These are phyloP conservation scores for Colletotrichum spaethianum DNA, from an alignment of 2,329 filamentous ascomycete genomes.

Conservation along the genomic window DNA sequence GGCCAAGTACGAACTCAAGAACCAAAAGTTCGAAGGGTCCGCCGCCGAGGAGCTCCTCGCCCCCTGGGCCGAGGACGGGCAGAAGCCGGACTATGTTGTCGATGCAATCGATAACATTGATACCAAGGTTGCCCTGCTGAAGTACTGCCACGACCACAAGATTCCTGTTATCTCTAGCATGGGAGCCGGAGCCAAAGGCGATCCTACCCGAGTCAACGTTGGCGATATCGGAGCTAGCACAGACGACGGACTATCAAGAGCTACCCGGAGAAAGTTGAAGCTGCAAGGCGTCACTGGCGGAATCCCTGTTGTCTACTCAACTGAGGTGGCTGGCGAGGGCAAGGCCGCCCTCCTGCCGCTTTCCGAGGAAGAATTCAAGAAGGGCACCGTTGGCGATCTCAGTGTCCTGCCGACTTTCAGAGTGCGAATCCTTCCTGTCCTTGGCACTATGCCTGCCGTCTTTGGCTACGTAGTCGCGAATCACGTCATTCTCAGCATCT, in stretches of 20 bases:
- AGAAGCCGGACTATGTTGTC: constrained; percentile 87
- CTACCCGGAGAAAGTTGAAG: constrained; percentile 85
- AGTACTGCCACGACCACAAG: constrained; percentile 85
- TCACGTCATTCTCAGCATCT: constrained; percentile 87
- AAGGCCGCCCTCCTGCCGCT: constrained; percentile 92
- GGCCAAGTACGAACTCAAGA: constrained; percentile 88
- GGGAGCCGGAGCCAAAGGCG: constrained; percentile 95
- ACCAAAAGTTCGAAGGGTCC: constrained; percentile 83
- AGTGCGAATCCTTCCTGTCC: constrained; percentile 92
- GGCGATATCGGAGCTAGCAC: constrained; percentile 91
- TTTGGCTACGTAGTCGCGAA: constrained; percentile 95
- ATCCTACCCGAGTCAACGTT: constrained; percentile 86
- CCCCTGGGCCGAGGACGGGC: constrained; percentile 72
- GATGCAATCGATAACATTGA: constrained; percentile 99
- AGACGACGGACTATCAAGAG: constrained; percentile 89
- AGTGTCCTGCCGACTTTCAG: constrained; percentile 93
- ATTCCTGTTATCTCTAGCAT: constrained; percentile 93
- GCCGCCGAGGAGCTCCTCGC: constrained; percentile 78
- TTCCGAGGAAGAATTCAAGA: constrained; percentile 87
- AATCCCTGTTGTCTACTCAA: constrained; percentile 93
- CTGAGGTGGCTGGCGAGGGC: constrained; percentile 89
- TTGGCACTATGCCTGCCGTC: constrained; percentile 97
- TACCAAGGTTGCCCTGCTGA: constrained; percentile 90
- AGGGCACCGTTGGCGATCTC: constrained; percentile 88
- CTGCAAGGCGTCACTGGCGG: constrained; percentile 83